Evolutionary conservation across 2,329 filamentous ascomycete genomes (phyloP), one percentile per base, ranked within the genome.

Genomic region (Aaosphaeria pasadenensis): DNA sequence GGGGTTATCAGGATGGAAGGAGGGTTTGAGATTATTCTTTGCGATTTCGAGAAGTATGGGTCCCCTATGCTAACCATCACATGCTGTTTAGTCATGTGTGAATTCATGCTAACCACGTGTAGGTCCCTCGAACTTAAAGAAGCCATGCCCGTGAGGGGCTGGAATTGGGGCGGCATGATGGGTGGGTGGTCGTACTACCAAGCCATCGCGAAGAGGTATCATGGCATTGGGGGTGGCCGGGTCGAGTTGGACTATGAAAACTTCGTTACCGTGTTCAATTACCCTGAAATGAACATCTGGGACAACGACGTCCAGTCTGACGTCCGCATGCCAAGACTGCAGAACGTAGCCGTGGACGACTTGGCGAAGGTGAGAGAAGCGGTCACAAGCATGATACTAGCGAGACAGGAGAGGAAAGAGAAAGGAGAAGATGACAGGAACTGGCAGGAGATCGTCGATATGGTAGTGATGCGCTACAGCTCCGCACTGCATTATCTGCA

Each of bases 1-100:
- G 84, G 83, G 0, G 73, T 88, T 24, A 66, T 89, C 2, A 78
- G 86, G 7, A 85, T 85, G 77, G 86, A 89, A 59, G 77, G 78
- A 13, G 86, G 86, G 0, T 88, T 88, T 54, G 86, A 89, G 64
- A 75, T 87, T 45, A 85, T 89, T 43, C 72, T 86, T 17, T 89
- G 86, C 62, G 72, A 84, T 45, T 89, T 89, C 52, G 17, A 24
- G 17, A 24, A 24, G 17, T 24, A 24, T 24, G 17, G 3, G 3
- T 24, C 17, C 17, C 17, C 17, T 24, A 24, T 24, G 17, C 17
- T 24, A 24, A 24, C 17, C 3, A 24, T 24, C 17, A 24, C 17
- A 24, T 24, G 3, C 17, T 24, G 17, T 24, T 24, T 24, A 24
- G 17, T 24, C 17, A 24, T 24, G 17, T 24, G 17, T 24, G 17